A percentile compares a stretch with the other conserved stretches of the same genome.
These are phyloP conservation scores for Stenogyne calaminthoides DNA, from an alignment of 305 asterid species.

Conservation along the genomic window DNA sequence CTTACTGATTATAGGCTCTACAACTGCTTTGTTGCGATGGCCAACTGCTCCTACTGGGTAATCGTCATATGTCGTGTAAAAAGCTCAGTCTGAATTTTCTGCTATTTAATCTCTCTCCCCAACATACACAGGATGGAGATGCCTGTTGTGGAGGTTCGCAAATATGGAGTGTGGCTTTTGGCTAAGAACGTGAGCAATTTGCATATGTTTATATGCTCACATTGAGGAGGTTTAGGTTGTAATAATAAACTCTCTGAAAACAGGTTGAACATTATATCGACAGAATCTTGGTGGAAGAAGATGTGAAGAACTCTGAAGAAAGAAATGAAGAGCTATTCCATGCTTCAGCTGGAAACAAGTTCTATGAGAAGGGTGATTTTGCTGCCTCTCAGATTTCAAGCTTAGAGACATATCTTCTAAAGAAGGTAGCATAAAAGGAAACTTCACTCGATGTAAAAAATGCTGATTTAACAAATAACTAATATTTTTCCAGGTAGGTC, in stretches of 20 bases:
- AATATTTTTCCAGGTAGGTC: constrained; percentile 63
- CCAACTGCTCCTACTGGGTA: constrained; percentile 99
- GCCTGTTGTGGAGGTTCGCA: constrained; percentile 91
- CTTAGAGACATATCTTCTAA: constrained; percentile 67
- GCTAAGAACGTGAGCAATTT: constrained; percentile 75
- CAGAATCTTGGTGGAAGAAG: constrained; percentile 92
- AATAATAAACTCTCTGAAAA: constrained; percentile 14
- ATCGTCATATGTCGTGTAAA: constrained; percentile 31
- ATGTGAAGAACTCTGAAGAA: constrained; percentile 52
- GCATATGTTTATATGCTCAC: constrained; percentile 23
- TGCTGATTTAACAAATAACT: constrained; percentile 32
- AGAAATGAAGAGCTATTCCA: constrained; percentile 57
- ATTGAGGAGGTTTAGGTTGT: constrained; percentile 17
- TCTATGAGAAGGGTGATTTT: constrained; percentile 84
- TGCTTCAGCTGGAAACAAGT: constrained; percentile 55
- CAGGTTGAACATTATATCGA: constrained; percentile 92
- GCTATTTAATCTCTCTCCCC: constrained; percentile 32
- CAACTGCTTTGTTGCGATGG: constrained; percentile 93
- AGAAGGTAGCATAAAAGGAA: constrained; percentile 53
- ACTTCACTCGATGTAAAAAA: not conserved
- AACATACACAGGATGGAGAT: constrained; percentile 85
- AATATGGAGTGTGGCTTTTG: constrained; percentile 89
- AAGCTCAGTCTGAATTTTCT: constrained; percentile 16
- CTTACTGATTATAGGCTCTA: constrained; percentile 60
- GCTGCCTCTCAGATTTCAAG: constrained; percentile 67